Conservation (phyloP, 1,284 basidiomycete species). For the Veloboletus limbatus region DNA sequence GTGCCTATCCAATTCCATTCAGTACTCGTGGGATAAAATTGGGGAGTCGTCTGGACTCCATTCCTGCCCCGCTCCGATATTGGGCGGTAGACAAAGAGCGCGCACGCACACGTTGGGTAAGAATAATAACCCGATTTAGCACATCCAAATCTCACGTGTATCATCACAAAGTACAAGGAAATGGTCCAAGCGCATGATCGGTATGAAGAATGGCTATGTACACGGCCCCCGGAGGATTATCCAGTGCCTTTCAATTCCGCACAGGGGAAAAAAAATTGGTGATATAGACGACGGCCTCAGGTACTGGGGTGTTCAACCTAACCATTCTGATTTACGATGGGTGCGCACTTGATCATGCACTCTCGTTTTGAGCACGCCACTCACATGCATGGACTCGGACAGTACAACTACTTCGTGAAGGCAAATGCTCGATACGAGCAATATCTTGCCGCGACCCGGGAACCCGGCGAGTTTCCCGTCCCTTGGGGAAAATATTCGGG, state of each 20-base stretch:
- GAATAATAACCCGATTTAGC: not conserved
- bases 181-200: slow-evolving; percentile 8
- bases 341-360: slow-evolving; percentile 8
- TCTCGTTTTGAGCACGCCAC: not conserved
- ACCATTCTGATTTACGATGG: slow-evolving; percentile 3
- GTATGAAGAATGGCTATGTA: slow-evolving; percentile 19
- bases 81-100: slow-evolving; percentile 14
- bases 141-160: slow-evolving; percentile 1
- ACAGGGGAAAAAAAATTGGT: not conserved
- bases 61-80: slow-evolving; percentile 2
- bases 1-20: slow-evolving; percentile 20
- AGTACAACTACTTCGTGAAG: slow-evolving; percentile 15
- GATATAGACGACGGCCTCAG: slow-evolving; percentile 4
- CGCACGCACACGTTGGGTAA: slow-evolving; percentile 12
- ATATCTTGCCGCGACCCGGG: slow-evolving; percentile 6
- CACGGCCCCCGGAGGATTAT: slow-evolving; percentile 15
- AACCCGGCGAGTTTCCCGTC: slow-evolving; percentile 9
- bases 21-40: not conserved
- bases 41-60: slow-evolving; percentile 22
- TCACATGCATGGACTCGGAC: not conserved
- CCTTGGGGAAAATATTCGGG: slow-evolving; percentile 1
- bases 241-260: slow-evolving; percentile 10
- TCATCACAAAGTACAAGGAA: slow-evolving; percentile 6
- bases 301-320: slow-evolving; percentile 9
- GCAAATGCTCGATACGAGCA: slow-evolving; percentile 18